Base-by-base conservation (phyloP, 2,329 filamentous ascomycete genomes). In the Allantophomopsis cytisporea region DNA sequence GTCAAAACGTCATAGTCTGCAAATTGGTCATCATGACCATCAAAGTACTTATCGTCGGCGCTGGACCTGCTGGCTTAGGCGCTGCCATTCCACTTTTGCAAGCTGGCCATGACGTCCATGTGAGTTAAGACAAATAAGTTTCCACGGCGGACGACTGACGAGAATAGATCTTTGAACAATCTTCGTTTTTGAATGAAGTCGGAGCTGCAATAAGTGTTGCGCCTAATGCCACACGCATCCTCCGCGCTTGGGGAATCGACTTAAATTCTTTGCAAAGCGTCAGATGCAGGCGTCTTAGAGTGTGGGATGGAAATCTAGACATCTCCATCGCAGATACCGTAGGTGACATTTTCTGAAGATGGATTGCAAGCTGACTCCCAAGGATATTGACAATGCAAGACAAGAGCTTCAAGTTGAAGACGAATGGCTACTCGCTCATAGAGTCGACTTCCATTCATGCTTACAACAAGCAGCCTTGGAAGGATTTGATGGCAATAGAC, bases 131-230 rank as follows among this genome's bases (percentile, higher is more conserved):
- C 4, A 28, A 3, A 10, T 28, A 28, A 28, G 8, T 8, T 28
- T 8, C 8, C 10, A 28, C 8, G 8, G 11, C 11, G 8, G 10
- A 12, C 3, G 23, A 28, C 23, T 28, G 11, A 28, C 8, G 10
- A 28, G 23, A 28, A 37, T 7, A 41, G 41, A 37, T 64, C n/a
- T 60, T 58, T 43, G 62, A 64, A 47, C 50, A 54, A n/a, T 63
- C 60, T 1, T 45, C 45, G 2, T 51, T 60, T 40, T 53, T 54
- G 36, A 54, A 58, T 39, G 60, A 62, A 42, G 47, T 58, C 16
- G 61, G 60, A 32, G 60, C 59, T 6, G 61, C 60, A 34, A 57
- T 63, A 31, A 55, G 55, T 30, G 51, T 64, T 2, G 53, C 58
- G 1, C 60, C 60, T 5, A 64, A 63, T 38, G 59, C 56, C 5